Conservation (phyloP, 768 basidiomycete genomes). For the Lenzites betulinus region DNA sequence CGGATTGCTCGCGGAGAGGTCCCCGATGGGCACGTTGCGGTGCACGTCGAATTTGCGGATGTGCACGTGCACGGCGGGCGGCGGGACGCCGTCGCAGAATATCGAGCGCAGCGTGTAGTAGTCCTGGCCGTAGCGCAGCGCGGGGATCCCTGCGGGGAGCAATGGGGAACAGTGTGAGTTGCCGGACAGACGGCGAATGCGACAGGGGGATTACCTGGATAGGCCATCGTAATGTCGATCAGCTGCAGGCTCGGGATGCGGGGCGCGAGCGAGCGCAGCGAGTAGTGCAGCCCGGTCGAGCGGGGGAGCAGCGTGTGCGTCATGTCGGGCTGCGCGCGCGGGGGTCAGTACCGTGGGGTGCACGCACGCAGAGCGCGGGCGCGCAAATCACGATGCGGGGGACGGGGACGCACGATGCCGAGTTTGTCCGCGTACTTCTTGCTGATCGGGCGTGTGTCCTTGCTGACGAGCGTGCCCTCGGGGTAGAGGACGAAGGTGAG, state of each 20-base stretch:
- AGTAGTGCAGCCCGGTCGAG: conserved; percentile 88
- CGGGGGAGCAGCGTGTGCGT: conserved; percentile 83
- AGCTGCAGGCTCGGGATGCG: conserved; percentile 76
- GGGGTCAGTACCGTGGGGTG: no score
- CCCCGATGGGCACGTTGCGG: conserved; percentile 68
- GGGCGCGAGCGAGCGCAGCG: conserved; percentile 77
- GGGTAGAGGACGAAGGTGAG: conserved; percentile 89
- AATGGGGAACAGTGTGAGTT: no score
- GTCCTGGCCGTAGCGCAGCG: conserved; percentile 78
- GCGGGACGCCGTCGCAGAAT: conserved; percentile 77
- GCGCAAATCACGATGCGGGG: neutral
- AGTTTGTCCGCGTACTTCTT: conserved; percentile 87
- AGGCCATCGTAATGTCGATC: conserved; percentile 90
- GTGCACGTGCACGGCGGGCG: conserved; percentile 87
- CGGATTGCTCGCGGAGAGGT: conserved; percentile 45
- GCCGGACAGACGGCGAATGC: neutral
- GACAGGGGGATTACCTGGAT: conserved; percentile 67
- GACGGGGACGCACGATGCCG: conserved; percentile 69
- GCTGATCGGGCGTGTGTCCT: conserved; percentile 82
- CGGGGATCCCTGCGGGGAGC: conserved; percentile 68
- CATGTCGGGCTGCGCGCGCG: conserved; percentile 65
- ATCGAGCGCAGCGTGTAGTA: conserved; percentile 91
- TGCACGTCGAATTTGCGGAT: conserved; percentile 75
- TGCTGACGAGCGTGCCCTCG: conserved; percentile 92
- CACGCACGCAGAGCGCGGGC: neutral